Percentiles rank a stretch among this genome's conserved stretches.
phyloP scores from a whole-genome alignment of 2,329 filamentous ascomycete genomes.

The Penicillium occitanis region DNA sequence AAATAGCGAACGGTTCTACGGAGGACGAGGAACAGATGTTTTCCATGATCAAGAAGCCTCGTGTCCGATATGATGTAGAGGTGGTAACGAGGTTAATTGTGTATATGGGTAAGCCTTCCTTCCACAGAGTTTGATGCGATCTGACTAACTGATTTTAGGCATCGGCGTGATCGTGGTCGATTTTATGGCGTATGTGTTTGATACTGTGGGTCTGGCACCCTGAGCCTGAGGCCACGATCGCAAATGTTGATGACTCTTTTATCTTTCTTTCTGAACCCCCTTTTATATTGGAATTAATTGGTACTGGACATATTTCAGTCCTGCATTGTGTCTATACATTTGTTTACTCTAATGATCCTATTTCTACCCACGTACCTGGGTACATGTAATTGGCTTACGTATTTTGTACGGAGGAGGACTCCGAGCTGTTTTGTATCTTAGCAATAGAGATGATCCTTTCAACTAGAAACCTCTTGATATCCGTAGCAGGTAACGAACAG shows the following conservation, averaged over 20 bases:
- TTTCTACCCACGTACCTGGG: not conserved
- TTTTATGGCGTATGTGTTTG: conserved; percentile 70
- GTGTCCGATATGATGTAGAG: conserved; percentile 96
- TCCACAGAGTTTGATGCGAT: not conserved
- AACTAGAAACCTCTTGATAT: too few species aligned
- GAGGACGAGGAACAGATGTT: conserved; percentile 76
- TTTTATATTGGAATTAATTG: not conserved
- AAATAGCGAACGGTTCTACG: conserved; percentile 39
- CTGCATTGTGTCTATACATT: not conserved
- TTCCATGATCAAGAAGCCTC: conserved; percentile 75
- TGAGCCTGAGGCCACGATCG: not conserved
- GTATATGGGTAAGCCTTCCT: conserved; percentile 69
- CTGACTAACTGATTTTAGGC: conserved; percentile 43
- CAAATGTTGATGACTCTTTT: not conserved
- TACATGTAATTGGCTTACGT: not conserved
- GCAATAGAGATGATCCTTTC: not conserved
- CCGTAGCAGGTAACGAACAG: not conserved
- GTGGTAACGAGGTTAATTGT: conserved; percentile 96
- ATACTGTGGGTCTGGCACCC: conserved; percentile 55
- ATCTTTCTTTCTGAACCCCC: not conserved
- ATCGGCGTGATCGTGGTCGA: conserved; percentile 81
- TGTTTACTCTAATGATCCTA: not conserved
- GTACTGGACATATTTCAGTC: conserved; percentile 5
- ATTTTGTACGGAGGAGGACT: not conserved
- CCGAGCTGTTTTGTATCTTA: not conserved